phyloP scores from a whole-genome alignment of 495 filamentous ascomycete genomes.

The Tuber aestivum region DNA sequence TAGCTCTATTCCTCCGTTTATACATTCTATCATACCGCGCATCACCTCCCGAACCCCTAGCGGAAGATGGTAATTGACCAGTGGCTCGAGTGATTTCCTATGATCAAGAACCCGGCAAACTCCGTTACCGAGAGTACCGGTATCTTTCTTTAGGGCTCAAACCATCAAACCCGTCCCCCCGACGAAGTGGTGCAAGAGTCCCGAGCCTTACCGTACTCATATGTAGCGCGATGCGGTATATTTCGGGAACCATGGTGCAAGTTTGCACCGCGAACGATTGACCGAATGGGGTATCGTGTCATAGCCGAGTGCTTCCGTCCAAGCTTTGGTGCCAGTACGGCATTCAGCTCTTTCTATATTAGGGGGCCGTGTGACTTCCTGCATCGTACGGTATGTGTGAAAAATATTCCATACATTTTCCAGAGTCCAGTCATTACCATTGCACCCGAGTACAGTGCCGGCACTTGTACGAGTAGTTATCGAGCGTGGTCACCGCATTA shows the following conservation, averaged over 20 bases:
- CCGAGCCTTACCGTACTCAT: background rate
- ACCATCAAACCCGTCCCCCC: background rate
- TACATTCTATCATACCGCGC: no score
- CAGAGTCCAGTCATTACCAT: background rate
- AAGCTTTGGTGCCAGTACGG: no score
- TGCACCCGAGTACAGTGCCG: no score
- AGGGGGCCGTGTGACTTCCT: no score
- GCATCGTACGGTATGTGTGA: no score
- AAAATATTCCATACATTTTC: no score
- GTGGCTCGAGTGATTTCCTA: background rate
- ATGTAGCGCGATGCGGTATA: background rate
- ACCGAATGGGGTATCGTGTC: background rate
- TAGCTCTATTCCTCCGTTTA: no score
- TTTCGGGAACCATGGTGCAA: background rate
- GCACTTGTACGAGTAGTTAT: no score
- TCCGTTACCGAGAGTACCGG: background rate
- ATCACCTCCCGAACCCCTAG: no score
- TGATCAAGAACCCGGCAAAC: background rate
- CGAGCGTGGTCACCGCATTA: no score
- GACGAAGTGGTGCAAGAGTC: background rate
- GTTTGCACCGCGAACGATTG: background rate
- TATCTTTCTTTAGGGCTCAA: background rate
- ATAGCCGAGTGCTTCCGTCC: background rate
- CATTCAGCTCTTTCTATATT: background rate
- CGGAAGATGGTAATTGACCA: background rate